Evolutionary conservation across 2,329 filamentous ascomycete genomes (phyloP), one percentile per base, ranked within the genome.

Genomic region (Camptophora hylomeconis): DNA sequence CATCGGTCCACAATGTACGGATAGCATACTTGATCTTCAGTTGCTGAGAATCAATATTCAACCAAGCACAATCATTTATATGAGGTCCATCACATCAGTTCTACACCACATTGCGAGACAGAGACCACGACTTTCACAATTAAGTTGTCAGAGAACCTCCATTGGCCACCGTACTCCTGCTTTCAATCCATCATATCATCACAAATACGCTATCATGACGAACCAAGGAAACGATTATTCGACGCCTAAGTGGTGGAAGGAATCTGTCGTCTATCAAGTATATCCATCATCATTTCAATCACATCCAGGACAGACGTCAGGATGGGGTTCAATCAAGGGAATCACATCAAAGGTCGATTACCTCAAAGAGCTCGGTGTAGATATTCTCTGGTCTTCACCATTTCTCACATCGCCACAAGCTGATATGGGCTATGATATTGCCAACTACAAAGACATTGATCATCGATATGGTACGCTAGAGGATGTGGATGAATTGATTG

Each of bases 341-440:
- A 69, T 80, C 29, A 69, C 73, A 8, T 69, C 68, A 7, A 65
- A 75, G 45, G 52, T 80, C 2, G 71, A 76, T 46, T 75, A 80
- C 44, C 58, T 80, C 26, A 60, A 68, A 28, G 57, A 68, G 3
- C 57, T 79, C 0, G 75, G 74, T 1, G 58, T 72, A 2, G 68
- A 75, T 37, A 63, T 72, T n/a, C 57, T 75, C 12, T 75, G 72
- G 72, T 39, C 56, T 5, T 59, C 53, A 30, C 58, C 58, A 3
- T 58, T 63, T 8, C 66, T 60, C 48, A 65, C 65, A 34, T 65
- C 61, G 7, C 63, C 63, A 5, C 63, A 67, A 42, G 57, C 63
- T 2, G 62, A 66, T 30, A 64, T 64, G 57, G 62, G 62, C 18
- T 66, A 65, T 31, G 58, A 61, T 27, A 60, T 60, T 17, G 36